phyloP scores from a whole-genome alignment of 768 basidiomycete genomes.

The Podaxis mareebaensis region DNA sequence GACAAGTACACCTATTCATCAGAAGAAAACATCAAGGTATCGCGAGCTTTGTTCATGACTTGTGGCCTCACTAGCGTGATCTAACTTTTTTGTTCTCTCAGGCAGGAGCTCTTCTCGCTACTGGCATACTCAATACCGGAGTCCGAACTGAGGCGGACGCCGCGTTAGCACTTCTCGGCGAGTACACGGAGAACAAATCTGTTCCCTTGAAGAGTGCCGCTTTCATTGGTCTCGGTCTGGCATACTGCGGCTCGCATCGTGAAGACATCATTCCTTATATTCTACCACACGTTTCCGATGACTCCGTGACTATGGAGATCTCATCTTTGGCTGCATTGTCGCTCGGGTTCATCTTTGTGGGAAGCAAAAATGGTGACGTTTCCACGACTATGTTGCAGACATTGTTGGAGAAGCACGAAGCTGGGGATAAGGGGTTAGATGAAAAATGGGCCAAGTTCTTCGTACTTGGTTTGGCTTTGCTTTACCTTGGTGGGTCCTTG shows the following conservation, averaged over 20 bases:
- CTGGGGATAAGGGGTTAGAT: conserved; percentile 69
- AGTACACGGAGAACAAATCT: conserved; percentile 87
- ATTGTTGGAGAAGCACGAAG: conserved; percentile 75
- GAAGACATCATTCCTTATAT: conserved; percentile 79
- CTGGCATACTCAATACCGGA: conserved; percentile 86
- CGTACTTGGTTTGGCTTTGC: conserved; percentile 83
- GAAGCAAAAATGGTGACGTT: conserved; percentile 92
- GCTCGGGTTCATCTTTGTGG: conserved; percentile 93
- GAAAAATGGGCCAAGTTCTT: conserved; percentile 96
- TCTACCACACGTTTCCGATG: conserved; percentile 83
- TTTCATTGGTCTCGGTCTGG: conserved; percentile 90
- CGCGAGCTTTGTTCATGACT: neutral
- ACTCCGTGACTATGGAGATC: conserved; percentile 84
- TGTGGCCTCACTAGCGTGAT: neutral
- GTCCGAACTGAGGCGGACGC: conserved; percentile 93
- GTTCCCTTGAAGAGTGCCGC: conserved; percentile 82
- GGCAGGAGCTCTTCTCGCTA: conserved; percentile 94
- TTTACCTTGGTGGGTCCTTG: conserved; percentile 76
- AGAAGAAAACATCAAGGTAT: conserved; percentile 93
- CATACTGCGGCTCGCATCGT: conserved; percentile 92
- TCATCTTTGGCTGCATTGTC: conserved; percentile 83
- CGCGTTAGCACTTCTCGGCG: conserved; percentile 85
- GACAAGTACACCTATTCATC: conserved; percentile 97
- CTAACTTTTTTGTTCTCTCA: conserved; percentile 23
- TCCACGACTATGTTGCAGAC: conserved; percentile 88